Base-by-base conservation (phyloP, 164 flowering plant genomes). In the Stephania yunnanensis region DNA sequence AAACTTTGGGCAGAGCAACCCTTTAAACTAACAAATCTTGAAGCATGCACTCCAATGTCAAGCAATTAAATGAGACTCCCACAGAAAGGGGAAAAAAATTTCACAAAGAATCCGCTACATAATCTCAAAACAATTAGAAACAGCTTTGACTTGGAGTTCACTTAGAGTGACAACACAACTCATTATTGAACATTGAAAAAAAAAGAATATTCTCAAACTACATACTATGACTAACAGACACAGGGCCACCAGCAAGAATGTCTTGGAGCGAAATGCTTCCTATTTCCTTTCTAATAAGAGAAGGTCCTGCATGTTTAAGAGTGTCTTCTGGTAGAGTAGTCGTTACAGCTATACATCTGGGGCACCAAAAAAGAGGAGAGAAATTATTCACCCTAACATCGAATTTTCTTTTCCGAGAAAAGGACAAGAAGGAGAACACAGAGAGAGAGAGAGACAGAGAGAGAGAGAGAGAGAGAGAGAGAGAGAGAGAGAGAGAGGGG, bases 271-370 rank as follows among this genome's bases (percentile, higher is more conserved):
- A 85, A 78, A 95, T 77, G 79, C 78, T 84, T 83, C 94, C 90
- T 77, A 95, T 95, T 4, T 91, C 92, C 75, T 87, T 87, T 80
- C 92, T 89, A 84, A 95, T 86, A 68, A 93, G 83, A 71, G 93
- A 83, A 74, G 99, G 97, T 45, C 87, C 86, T 80, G 94, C 98
- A 58, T 84, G 73, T 74, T 79, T 81, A 29, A 95, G 80, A 77
- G 80, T 78, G 77, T 87, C 96, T 79, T 87, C 91, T 19, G 95
- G 78, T 77, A 95, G 77, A 74, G 99, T 87, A 48, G 99, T 95
- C 71, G 88, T 89, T 44, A 95, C 93, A 78, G 97, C 98, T 75
- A 95, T 92, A 73, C 98, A 93, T 87, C 99, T 95, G 93, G 83
- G 78, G 73, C 71, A 84, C 74, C 68, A 70, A 7, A 77, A 72